Conservation (phyloP, 2,329 filamentous ascomycete genomes). For the Penicillium oxalicum region DNA sequence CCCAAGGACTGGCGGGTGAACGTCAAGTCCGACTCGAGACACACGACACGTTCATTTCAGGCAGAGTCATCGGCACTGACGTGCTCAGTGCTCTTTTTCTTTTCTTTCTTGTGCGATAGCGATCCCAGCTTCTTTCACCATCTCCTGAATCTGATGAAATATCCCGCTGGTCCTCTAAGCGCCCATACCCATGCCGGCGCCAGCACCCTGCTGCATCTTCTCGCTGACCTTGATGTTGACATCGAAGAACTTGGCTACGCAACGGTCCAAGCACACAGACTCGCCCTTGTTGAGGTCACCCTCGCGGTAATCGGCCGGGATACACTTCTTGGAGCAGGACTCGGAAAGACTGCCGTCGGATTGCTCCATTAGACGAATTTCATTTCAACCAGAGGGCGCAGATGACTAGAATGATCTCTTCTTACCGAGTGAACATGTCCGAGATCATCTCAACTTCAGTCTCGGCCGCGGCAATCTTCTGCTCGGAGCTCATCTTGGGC, state of each 20-base stretch:
- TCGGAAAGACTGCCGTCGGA: constrained; percentile 66
- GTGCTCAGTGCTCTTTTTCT: too few relatives aligned
- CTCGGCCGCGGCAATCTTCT: constrained; percentile 96
- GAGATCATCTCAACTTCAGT: constrained; percentile 96
- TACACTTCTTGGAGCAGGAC: constrained; percentile 89
- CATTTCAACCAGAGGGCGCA: neutral
- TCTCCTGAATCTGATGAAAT: too few relatives aligned
- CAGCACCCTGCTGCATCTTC: constrained; percentile 86
- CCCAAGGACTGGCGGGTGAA: too few relatives aligned
- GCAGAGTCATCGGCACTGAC: too few relatives aligned
- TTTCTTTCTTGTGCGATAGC: too few relatives aligned
- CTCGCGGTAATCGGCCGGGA: constrained; percentile 89
- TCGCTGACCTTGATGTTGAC: constrained; percentile 97
- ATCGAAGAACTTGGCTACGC: constrained; percentile 97
- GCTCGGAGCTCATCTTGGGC: constrained; percentile 84
- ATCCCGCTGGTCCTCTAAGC: constrained; percentile 28
- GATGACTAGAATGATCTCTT: neutral
- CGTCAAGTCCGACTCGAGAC: too few relatives aligned
- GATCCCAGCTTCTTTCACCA: too few relatives aligned
- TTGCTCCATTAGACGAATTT: neutral
- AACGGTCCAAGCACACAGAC: constrained; percentile 95
- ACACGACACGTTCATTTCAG: too few relatives aligned
- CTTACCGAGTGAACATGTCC: constrained; percentile 95
- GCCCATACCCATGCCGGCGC: constrained; percentile 49
- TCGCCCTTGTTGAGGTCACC: constrained; percentile 98